Percentiles rank a stretch among this genome's conserved stretches.
These are phyloP conservation scores for Chenopodium suecicum DNA, from an alignment of 148 eudicot genomes.

Conservation along the genomic window DNA sequence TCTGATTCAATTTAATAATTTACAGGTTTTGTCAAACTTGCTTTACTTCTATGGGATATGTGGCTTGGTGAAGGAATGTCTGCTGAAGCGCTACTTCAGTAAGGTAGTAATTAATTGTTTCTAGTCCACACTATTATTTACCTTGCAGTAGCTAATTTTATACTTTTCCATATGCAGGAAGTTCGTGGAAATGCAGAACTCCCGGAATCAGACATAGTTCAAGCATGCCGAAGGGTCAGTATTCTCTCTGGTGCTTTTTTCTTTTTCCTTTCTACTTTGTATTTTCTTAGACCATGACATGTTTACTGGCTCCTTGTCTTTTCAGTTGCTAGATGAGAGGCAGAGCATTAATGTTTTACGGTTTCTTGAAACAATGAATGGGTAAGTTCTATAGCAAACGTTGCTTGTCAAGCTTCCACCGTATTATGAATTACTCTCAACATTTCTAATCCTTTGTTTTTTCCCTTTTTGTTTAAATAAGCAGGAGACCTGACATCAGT, in stretches of 20 bases:
- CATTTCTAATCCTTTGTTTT: not conserved
- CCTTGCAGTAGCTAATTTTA: conserved; percentile 9
- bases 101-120: conserved; percentile 44
- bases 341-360: conserved; percentile 78
- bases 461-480: conserved; percentile 25
- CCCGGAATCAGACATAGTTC: conserved; percentile 91
- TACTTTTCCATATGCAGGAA: conserved; percentile 50
- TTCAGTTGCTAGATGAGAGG: conserved; percentile 88
- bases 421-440: not conserved
- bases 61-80: conserved; percentile 75
- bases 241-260: conserved; percentile 1
- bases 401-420: not conserved
- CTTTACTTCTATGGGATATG: conserved; percentile 90
- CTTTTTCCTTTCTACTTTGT: not conserved
- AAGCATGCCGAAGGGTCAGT: conserved; percentile 93
- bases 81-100: conserved; percentile 92
- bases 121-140: not conserved
- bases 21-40: conserved; percentile 84
- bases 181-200: conserved; percentile 76
- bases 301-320: conserved; percentile 16
- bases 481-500: conserved; percentile 88
- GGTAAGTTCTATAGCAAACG: conserved; percentile 38
- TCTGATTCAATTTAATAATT: conserved; percentile 2
- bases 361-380: conserved; percentile 87
- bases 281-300: not conserved